These are phyloP conservation scores for Solanum infundibuliforme DNA, from an alignment of 257 asterid genomes.

Conservation along the genomic window DNA sequence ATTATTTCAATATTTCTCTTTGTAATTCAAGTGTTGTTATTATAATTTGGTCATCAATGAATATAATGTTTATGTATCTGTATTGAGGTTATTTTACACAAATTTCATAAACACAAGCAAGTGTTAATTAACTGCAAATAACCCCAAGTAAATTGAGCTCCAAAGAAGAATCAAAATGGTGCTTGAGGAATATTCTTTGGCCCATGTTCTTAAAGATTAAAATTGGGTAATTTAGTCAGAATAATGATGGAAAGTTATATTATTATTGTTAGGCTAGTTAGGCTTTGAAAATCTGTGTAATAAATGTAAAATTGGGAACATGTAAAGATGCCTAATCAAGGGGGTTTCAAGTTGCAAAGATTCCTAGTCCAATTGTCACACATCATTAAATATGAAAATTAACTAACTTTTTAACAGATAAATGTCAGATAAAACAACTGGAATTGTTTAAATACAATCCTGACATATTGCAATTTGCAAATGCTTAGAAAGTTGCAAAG, in stretches of 20 bases:
- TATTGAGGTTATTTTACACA: neutral
- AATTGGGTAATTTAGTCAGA: neutral
- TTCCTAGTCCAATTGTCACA: neutral
- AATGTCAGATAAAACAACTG: neutral
- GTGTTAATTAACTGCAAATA: neutral
- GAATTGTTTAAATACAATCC: neutral
- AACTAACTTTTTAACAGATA: neutral
- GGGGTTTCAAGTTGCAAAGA: neutral
- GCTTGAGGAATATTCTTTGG: neutral
- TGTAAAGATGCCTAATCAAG: neutral
- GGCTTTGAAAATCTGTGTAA: neutral
- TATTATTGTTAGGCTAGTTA: neutral
- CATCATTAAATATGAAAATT: neutral
- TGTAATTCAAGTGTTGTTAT: no score
- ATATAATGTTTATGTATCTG: no score
- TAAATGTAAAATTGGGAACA: neutral
- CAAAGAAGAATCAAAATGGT: neutral
- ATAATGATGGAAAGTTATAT: neutral
- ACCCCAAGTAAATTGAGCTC: neutral
- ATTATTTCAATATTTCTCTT: no score
- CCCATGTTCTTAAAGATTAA: neutral
- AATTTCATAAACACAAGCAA: neutral
- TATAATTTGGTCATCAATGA: no score
- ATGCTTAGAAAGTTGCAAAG: neutral
- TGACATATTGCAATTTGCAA: neutral